Evolutionary conservation across 2,329 filamentous ascomycete genomes (phyloP).

Genomic region (Phyllosticta citribraziliensis): DNA sequence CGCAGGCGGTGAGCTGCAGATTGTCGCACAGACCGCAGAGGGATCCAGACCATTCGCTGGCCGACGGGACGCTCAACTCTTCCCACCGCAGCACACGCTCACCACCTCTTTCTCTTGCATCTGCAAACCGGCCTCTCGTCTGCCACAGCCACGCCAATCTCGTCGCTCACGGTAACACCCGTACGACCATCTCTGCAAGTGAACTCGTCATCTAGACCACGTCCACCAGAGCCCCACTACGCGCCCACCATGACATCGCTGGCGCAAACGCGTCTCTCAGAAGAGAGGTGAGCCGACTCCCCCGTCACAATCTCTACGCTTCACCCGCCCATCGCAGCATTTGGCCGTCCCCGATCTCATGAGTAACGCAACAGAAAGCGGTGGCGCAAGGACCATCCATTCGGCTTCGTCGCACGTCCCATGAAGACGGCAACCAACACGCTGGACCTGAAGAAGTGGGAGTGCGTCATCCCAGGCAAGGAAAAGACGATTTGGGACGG

Average conservation of each 20-base stretch:
- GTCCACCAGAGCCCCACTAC: neutral
- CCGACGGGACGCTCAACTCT: neutral
- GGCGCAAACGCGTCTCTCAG: constrained; percentile 72
- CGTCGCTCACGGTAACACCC: neutral
- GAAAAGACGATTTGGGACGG: constrained; percentile 97
- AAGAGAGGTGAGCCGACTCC: constrained; percentile 24
- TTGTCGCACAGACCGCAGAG: neutral
- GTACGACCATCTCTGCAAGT: neutral
- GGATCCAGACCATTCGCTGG: neutral
- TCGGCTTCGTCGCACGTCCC: constrained; percentile 92
- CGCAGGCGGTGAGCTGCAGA: neutral
- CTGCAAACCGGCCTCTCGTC: neutral
- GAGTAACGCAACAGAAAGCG: constrained; percentile 60
- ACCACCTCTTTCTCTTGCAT: neutral
- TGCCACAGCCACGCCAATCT: neutral
- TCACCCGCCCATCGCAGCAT: neutral
- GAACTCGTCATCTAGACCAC: neutral
- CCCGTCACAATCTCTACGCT: neutral
- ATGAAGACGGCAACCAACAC: constrained; percentile 68
- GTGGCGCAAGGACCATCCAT: constrained; percentile 94
- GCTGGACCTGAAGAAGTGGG: constrained; percentile 90
- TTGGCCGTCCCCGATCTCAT: constrained; percentile 15
- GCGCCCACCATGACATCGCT: constrained; percentile 57
- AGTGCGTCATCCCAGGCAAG: constrained; percentile 92
- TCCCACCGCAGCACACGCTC: neutral